Percentiles rank a stretch among this genome's conserved stretches.
These are phyloP conservation scores for Tulasnella sp. DNA, from an alignment of 768 basidiomycete species.

Conservation along the genomic window DNA sequence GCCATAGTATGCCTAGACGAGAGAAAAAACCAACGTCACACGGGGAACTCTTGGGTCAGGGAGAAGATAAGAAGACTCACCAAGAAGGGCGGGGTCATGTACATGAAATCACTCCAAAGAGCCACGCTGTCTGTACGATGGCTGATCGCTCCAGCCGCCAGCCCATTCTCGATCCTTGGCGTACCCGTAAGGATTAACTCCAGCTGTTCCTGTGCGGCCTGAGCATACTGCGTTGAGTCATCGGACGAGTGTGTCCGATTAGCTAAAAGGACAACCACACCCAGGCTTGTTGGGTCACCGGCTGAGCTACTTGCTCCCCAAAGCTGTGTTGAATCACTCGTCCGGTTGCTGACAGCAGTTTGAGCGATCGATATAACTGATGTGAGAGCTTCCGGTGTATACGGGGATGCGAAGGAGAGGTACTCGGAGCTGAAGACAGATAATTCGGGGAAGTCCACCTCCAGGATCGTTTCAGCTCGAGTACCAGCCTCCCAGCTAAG, in stretches of 20 bases:
- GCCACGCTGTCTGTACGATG: conserved; percentile 24
- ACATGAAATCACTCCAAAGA: conserved; percentile 19
- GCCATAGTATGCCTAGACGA: conserved; percentile 25
- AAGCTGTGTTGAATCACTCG: conserved; percentile 19
- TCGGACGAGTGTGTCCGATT: conserved; percentile 14
- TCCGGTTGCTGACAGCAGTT: conserved; percentile 9
- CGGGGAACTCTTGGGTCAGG: not conserved
- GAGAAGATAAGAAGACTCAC: conserved; percentile 19
- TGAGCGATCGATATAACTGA: conserved; percentile 19
- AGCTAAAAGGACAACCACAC: conserved; percentile 17
- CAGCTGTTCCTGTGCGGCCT: conserved; percentile 21
- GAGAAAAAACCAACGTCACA: conserved; percentile 18
- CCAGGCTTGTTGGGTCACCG: conserved; percentile 21
- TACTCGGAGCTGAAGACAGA: conserved; percentile 21
- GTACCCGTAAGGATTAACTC: conserved; percentile 20
- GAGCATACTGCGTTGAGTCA: conserved; percentile 33
- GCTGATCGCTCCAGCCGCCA: conserved; percentile 24
- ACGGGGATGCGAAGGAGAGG: conserved; percentile 2
- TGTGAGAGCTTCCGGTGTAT: not conserved
- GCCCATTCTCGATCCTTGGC: conserved; percentile 13
- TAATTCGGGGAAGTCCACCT: conserved; percentile 22
- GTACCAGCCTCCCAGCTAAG: conserved; percentile 24
- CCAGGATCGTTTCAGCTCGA: conserved; percentile 21
- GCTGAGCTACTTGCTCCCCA: conserved; percentile 22
- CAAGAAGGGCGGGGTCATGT: conserved; percentile 22